Base-by-base conservation (phyloP, 2,329 filamentous ascomycete genomes). In the Chaetomium globosum region DNA sequence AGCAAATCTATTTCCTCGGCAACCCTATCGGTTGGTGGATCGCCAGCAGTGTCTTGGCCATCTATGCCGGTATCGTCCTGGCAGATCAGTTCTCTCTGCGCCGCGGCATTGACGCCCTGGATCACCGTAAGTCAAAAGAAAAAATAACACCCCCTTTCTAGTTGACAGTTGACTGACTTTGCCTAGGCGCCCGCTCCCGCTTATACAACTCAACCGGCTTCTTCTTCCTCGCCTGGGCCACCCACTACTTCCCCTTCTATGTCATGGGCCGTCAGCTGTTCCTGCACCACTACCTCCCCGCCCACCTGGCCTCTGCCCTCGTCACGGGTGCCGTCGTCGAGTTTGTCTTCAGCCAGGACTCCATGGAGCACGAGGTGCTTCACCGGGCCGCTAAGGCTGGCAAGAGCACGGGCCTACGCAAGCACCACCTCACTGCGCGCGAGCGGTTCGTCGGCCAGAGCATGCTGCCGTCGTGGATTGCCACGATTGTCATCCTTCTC, bases 21-120 rank as follows among this genome's bases (percentile, higher is more conserved):
- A 99, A 99, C 80, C 95, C 95, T 0, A 79, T 98, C 68, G 95
- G 94, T 65, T 99, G 96, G 93, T 99, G 95, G 95, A 85, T 99
- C 69, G 89, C 92, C 16, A 96, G 92, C 78, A 93, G 91, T 79
- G 82, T 99, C 63, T 82, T 99, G 67, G 95, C 95, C 53, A 93
- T 99, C 46, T 98, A 95, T 76, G 92, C 87, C 28, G 95, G 95
- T 70, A 95, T 99, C 71, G 82, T 98, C 69, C 89, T 89, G 57
- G 95, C 95, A 23, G 95, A 99, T 73, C 95, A 99, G 77, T 83
- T 99, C 63, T 97, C 94, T 49, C 86, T 97, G 66, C 90, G 95
- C 73, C 92, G 95, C 75, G 95, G 94, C 63, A 85, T 98, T 71
- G 95, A 99, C 79, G 93, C 94, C 53, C 81, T 99, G 65, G 95